Conservation (phyloP, 352 stramenopile genomes). For the Globisporangium perplexum region DNA sequence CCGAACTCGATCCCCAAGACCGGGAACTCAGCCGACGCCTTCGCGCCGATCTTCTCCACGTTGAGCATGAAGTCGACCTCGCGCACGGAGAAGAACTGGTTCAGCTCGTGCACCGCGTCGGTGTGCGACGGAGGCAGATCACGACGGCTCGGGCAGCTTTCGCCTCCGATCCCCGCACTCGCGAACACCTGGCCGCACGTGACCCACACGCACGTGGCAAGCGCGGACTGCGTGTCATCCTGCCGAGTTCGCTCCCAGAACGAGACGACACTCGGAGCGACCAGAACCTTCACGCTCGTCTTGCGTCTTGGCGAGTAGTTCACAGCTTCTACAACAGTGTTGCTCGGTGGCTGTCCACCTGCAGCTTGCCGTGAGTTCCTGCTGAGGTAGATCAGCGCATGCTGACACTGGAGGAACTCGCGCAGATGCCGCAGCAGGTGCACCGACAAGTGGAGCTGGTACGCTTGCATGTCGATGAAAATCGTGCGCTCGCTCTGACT, state of each 20-base stretch:
- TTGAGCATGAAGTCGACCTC: conserved; percentile 52
- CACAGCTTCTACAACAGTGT: not conserved
- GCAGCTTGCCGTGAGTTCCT: not conserved
- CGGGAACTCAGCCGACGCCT: conserved; percentile 34
- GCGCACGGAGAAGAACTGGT: conserved; percentile 29
- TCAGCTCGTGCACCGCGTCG: conserved; percentile 32
- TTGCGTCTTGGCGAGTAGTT: conserved; percentile 11
- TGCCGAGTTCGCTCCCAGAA: conserved; percentile 29
- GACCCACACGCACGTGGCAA: conserved; percentile 36
- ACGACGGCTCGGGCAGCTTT: conserved; percentile 14
- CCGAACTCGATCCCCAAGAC: conserved; percentile 39
- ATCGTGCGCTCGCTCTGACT: conserved; percentile 27
- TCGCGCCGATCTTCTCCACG: conserved; percentile 46
- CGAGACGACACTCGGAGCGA: conserved; percentile 58
- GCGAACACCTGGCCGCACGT: conserved; percentile 58
- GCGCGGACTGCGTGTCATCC: conserved; percentile 4
- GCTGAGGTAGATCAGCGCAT: not conserved
- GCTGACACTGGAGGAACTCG: conserved; percentile 17
- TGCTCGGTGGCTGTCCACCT: not conserved
- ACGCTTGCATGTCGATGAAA: conserved; percentile 69
- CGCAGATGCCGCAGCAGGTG: conserved; percentile 33
- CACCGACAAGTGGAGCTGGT: conserved; percentile 59
- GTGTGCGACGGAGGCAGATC: conserved; percentile 9
- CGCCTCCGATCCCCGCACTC: conserved; percentile 35
- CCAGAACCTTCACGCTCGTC: conserved; percentile 53